Base-by-base conservation (phyloP, 2,329 filamentous ascomycete genomes). In the Shiraia sp. region DNA sequence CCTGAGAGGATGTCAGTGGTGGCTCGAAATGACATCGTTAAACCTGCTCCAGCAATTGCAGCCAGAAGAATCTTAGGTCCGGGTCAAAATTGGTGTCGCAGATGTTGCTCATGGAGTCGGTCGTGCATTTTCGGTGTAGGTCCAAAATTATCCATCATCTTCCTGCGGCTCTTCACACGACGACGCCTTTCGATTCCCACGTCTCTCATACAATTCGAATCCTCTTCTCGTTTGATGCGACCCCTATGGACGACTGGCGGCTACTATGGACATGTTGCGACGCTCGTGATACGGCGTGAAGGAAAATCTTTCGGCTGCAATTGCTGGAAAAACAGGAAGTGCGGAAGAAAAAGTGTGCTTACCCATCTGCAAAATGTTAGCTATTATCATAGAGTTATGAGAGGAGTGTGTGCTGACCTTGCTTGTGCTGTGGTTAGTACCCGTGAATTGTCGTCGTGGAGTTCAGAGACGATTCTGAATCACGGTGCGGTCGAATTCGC, bases 331-430 rank as follows among this genome's bases (percentile, higher is more conserved):
- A 40, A 40, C 33, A 17, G 45, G 31, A 45, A 38, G 42, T 33
- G 30, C 32, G 58, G 57, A 59, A 53, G 49, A 43, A 51, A 47
- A 45, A 45, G 47, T 49, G 42, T 67, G 78, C 81, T 81, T 78
- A 84, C 81, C 80, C 81, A 84, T 84, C 80, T 83, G 65, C 52
- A 60, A 42, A 61, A 45, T 67, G 69, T 70, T 53, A 67, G 61
- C 44, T 55, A 36, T 42, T 16, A 27, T 23, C 39, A 27, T 24
- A 13, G 14, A 25, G n/a, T 8, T n/a, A 32, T 9, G 9, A 10
- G 14, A 57, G 24, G 34, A 27, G 40, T 36, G 13, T 24, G 41
- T 36, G 59, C 72, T 74, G 69, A 81, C 78, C 75, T 75, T 81
- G 73, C 73, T 71, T 73, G 72, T 71, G 75, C 73, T 72, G 74